Evolutionary conservation across 2,329 filamentous ascomycete species (phyloP).

Genomic region (Colletotrichum noveboracense): DNA sequence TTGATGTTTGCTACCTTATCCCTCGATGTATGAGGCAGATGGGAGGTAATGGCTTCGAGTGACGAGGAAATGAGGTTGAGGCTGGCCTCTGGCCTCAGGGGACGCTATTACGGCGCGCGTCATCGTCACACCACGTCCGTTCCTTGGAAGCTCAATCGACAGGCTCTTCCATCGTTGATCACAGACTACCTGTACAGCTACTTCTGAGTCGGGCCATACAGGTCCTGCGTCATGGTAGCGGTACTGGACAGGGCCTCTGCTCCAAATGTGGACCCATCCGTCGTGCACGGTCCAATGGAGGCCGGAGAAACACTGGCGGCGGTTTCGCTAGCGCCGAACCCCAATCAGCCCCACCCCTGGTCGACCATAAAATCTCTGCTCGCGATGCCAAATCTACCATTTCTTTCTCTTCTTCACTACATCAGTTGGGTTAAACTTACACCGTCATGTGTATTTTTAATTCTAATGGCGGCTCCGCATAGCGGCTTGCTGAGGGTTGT

Average conservation of each 20-base stretch:
- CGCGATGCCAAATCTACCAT: not conserved
- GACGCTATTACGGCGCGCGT: conserved; percentile 5
- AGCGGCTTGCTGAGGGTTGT: conserved; percentile 62
- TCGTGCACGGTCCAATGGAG: conserved; percentile 5
- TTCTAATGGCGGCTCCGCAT: conserved; percentile 55
- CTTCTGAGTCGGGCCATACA: not conserved
- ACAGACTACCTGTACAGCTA: conserved; percentile 2
- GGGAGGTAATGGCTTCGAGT: not conserved
- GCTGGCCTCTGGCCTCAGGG: not conserved
- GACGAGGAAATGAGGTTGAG: not conserved
- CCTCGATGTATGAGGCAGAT: not conserved
- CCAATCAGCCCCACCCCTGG: conserved; percentile 1
- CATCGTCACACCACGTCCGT: conserved; percentile 8
- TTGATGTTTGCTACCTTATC: not conserved
- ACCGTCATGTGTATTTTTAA: conserved; percentile 57
- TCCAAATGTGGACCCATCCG: not conserved
- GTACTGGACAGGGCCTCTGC: not conserved
- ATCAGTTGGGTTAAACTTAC: conserved; percentile 53
- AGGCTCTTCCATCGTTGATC: not conserved
- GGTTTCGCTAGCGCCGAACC: not conserved
- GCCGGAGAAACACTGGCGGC: conserved; percentile 11
- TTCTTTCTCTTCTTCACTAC: conserved; percentile 37
- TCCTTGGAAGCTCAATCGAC: conserved; percentile 14
- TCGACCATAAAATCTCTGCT: conserved; percentile 20
- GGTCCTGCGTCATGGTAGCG: not conserved